Conservation (phyloP, 2,329 filamentous ascomycete genomes). For the Diaporthe sp. region DNA sequence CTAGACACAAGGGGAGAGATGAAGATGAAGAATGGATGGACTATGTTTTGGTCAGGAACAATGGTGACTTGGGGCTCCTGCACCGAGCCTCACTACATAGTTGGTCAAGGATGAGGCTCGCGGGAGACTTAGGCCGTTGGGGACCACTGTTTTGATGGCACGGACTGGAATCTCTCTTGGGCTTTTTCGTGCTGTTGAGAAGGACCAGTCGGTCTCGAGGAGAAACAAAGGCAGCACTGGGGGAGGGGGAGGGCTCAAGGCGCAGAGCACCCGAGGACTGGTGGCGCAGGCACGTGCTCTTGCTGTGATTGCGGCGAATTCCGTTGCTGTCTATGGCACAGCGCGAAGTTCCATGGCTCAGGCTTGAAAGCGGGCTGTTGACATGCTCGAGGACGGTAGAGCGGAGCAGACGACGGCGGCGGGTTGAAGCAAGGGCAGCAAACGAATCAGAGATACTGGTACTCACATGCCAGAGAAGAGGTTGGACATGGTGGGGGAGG, state of each 20-base stretch:
- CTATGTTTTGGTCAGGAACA: neutral
- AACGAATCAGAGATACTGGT: conserved; percentile 26
- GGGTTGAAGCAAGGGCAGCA: conserved; percentile 24
- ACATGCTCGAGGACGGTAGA: neutral
- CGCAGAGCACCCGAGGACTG: neutral
- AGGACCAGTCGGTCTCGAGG: neutral
- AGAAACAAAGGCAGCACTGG: neutral
- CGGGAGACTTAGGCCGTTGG: neutral
- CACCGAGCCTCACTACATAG: neutral
- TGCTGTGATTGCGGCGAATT: neutral
- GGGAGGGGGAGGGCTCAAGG: neutral
- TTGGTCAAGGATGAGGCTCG: neutral
- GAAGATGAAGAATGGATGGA: conserved; percentile 2
- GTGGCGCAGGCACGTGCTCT: conserved; percentile 18
- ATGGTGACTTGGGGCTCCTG: neutral
- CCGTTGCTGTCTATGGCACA: conserved; percentile 12
- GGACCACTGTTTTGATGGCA: neutral
- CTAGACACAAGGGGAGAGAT: neutral
- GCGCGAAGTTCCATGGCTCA: neutral
- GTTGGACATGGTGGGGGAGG: conserved; percentile 65
- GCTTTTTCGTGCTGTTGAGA: neutral
- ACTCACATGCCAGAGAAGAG: conserved; percentile 75
- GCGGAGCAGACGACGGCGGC: neutral
- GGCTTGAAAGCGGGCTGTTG: neutral
- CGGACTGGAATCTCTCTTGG: neutral